Base-by-base conservation (phyloP, 116 monocot species). In the Iris pallida region DNA sequence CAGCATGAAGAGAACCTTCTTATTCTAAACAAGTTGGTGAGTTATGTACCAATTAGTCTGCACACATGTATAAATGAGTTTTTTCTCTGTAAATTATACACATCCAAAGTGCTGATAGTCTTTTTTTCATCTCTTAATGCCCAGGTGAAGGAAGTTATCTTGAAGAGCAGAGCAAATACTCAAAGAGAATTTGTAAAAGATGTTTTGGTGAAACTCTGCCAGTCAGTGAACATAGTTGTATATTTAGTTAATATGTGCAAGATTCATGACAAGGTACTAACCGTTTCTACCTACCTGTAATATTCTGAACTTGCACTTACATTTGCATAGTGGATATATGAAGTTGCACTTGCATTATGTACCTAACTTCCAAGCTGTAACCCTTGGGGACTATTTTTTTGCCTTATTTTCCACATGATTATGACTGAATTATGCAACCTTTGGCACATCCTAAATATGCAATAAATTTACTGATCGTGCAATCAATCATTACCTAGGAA, bases 1-100 rank as follows among this genome's bases (percentile, higher is more conserved):
- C 89, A 97, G 96, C 97, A 97, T 62, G 97, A 97, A 74, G 97
- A 90, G 70, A 97, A 97, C 71, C 71, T 87, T 18, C 61, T 64
- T 7, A 64, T 72, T 65, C 72, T 92, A 67, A 80, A 73, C 71
- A 90, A 83, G 55, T 78, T 82, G 87, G 97, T 97, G 55, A 68
- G 95, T 70, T 20, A 46, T 69, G 52, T 4, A 70, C 4, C 42
- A 60, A 9, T 55, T 1, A 14, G 14, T 15, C 59, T 17, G 47
- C 45, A 43, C 16, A 2, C 5, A 69, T 57, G 10, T 11, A 43
- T 57, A 44, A 44, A 3, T 58, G 42, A 47, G 16, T 10, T 8
- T 20, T n/a, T 55, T 42, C 8, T 51, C 4, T 45, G 8, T n/a
- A 71, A 51, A 4, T 53, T 71, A 53, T 65, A 14, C 12, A 47